Evolutionary conservation across 2,329 filamentous ascomycete genomes (phyloP), one percentile per base, ranked within the genome.

Genomic region (Rhinocladiella similis): DNA sequence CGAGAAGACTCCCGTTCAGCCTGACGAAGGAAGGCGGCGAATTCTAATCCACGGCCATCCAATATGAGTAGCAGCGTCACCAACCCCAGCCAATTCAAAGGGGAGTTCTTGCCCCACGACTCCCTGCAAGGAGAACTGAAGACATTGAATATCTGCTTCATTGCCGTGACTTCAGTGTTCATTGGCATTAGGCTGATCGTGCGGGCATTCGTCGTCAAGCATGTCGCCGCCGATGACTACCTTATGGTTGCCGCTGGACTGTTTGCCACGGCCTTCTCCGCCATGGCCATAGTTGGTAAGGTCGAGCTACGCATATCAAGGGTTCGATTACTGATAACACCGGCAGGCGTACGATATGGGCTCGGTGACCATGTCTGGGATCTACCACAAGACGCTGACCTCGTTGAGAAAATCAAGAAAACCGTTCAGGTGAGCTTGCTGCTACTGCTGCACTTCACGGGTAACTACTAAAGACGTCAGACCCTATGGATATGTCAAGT

Each of bases 401-500:
- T 60, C 35, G 59, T 63, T 50, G 50, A 47, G 33, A 61, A 39
- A 33, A 63, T 53, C 43, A 51, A 64, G 50, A 68, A 60, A 19
- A 60, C 65, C 14, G 64, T 63, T 18, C 61, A 62, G 50, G 56
- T 60, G 50, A 57, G 47, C 57, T 27, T 27, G 25, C 57, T 42
- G 14, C 27, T 47, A 39, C 36, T 36, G 29, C 29, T 53, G 22
- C 18, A 18, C 13, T 18, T 13, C n/a, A 12, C 2, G 29, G 36
- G 19, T 25, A 14, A 5, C 6, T 10, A 27, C 59, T 62, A 13
- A 62, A 50, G 38, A 14, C 4, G 25, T 25, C 43, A 76, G 70
- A 68, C 67, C 12, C 73, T 78, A 33, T 77, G 75, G 68, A 73
- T 76, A 56, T 79, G 72, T 57, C 80, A 72, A 12, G 79, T 74